Conservation (phyloP, 129 eudicot species). For the Chrysanthemum lavandulifolium region DNA sequence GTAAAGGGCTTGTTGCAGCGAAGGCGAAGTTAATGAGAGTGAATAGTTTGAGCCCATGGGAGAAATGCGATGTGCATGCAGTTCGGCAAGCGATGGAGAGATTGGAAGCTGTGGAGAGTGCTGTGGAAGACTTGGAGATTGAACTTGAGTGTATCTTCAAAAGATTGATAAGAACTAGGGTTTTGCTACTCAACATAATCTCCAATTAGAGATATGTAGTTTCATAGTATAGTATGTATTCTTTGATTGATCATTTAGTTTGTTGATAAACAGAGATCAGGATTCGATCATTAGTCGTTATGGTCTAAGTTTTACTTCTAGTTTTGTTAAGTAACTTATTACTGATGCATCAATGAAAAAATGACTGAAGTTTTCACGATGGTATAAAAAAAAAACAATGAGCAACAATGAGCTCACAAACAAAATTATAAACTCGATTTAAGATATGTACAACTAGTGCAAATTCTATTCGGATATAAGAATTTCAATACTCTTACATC, state of each 20-base stretch:
- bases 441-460: too few species aligned
- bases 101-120: constrained; percentile 66
- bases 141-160: constrained; percentile 70
- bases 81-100: constrained; percentile 44
- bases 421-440: too few species aligned
- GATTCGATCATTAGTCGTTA: neutral
- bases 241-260: neutral
- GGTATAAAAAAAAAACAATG: too few species aligned
- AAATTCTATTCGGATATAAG: too few species aligned
- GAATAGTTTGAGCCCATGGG: constrained; percentile 64
- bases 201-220: constrained; percentile 37
- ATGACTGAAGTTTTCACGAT: too few species aligned
- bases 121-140: constrained; percentile 68
- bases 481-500: too few species aligned
- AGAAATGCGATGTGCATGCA: constrained; percentile 51
- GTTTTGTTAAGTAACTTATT: neutral
- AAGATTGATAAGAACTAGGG: constrained; percentile 79
- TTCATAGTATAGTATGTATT: neutral
- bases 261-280: neutral
- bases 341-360: too few species aligned
- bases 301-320: neutral
- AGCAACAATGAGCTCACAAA: too few species aligned
- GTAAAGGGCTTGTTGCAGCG: constrained; percentile 31
- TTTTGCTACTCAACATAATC: constrained; percentile 74
- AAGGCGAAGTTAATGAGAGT: constrained; percentile 51